These are phyloP conservation scores for Taxillus chinensis DNA, from an alignment of 164 flowering plant genomes.

Conservation along the genomic window DNA sequence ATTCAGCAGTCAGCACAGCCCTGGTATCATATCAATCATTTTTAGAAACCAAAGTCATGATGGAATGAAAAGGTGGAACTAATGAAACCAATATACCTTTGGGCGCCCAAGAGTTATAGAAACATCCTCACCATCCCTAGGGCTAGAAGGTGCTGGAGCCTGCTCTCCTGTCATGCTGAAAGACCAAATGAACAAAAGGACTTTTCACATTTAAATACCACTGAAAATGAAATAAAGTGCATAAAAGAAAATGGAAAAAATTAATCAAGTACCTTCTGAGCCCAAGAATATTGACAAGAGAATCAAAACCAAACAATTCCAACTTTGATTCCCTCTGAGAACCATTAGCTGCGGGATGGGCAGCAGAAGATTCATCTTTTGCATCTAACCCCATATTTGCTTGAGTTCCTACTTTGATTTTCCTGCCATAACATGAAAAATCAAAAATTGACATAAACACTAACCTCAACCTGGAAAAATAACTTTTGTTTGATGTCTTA, in stretches of 20 bases:
- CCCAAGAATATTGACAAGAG: constrained; percentile 93
- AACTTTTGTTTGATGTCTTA: too few relatives aligned
- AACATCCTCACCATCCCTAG: constrained; percentile 81
- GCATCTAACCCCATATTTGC: constrained; percentile 21
- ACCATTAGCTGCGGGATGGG: constrained; percentile 33
- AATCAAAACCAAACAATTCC: constrained; percentile 97
- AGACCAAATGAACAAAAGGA: constrained; percentile 9
- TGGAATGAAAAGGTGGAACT: neutral
- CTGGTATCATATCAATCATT: too few relatives aligned
- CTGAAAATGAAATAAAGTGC: neutral
- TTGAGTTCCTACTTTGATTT: constrained; percentile 25
- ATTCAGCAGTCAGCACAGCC: too few relatives aligned
- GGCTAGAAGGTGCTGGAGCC: constrained; percentile 69
- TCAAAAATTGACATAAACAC: neutral
- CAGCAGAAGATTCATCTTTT: constrained; percentile 26
- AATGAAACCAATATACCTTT: constrained; percentile 37
- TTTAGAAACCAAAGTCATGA: too few relatives aligned
- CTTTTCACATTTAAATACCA: neutral
- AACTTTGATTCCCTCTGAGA: constrained; percentile 60
- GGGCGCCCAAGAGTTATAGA: constrained; percentile 56
- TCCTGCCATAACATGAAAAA: constrained; percentile 28
- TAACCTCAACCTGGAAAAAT: too few relatives aligned
- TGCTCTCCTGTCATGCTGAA: constrained; percentile 94
- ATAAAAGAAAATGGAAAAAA: neutral
- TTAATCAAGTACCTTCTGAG: constrained; percentile 55